Percentiles rank a stretch among this genome's conserved stretches.
These are phyloP conservation scores for Cunninghamia lanceolata DNA, from an alignment of 75 land plant species.

Conservation along the genomic window DNA sequence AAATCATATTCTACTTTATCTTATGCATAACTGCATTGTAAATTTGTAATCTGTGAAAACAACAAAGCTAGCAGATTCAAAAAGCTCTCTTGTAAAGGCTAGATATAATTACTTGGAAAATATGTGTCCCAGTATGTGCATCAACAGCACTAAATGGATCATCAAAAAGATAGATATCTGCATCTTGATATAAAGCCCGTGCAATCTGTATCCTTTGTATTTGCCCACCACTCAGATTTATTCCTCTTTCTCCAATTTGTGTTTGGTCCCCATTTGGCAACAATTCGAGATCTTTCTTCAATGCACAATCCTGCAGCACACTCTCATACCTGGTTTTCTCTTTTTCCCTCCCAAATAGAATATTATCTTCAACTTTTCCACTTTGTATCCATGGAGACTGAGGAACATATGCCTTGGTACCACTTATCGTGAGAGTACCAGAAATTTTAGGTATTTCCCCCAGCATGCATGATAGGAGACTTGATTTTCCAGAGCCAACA, in stretches of 20 bases:
- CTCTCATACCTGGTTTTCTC: conserved; percentile 26
- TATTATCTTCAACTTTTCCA: conserved; percentile 53
- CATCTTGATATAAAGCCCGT: conserved; percentile 58
- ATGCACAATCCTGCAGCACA: conserved; percentile 43
- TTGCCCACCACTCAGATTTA: conserved; percentile 71
- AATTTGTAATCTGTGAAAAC: too few relatives aligned
- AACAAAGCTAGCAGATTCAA: too few relatives aligned
- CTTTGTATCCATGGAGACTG: conserved; percentile 82
- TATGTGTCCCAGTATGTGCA: conserved; percentile 76
- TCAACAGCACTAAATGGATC: conserved; percentile 94
- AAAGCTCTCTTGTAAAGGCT: too few relatives aligned
- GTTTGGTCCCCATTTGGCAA: conserved; percentile 52
- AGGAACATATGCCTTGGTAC: conserved; percentile 78
- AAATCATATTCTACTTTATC: not conserved
- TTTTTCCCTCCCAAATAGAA: conserved; percentile 48
- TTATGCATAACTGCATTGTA: not conserved
- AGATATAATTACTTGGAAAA: conserved; percentile 6
- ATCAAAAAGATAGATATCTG: conserved; percentile 57
- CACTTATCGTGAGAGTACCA: conserved; percentile 56
- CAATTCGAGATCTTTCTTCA: conserved; percentile 40
- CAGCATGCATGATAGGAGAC: conserved; percentile 71
- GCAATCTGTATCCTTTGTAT: conserved; percentile 67
- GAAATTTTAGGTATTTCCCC: conserved; percentile 79
- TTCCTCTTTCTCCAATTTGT: conserved; percentile 59
- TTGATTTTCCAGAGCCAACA: conserved; percentile 90